Conservation (phyloP, 2,329 filamentous ascomycete species). For the Fusarium transvaalense region DNA sequence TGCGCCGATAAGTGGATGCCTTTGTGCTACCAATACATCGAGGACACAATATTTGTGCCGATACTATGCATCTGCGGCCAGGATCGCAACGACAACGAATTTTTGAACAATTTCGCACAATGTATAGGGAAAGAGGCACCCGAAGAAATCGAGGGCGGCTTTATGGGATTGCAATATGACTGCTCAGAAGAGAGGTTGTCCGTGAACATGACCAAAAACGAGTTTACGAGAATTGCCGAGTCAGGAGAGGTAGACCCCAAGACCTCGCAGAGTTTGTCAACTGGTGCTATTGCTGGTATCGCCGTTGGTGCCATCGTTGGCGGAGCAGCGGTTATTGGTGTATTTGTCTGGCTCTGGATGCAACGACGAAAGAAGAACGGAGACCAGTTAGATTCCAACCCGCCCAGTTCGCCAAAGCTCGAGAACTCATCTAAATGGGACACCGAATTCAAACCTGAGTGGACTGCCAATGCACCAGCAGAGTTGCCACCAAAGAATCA, state of each 20-base stretch:
- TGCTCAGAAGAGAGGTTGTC: not conserved
- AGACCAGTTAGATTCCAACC: not conserved
- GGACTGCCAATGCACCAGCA: not conserved
- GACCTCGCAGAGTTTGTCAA: not conserved
- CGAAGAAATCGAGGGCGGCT: not conserved
- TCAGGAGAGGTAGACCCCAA: not conserved
- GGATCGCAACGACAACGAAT: fast-evolving
- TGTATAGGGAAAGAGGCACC: not conserved
- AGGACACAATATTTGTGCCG: not conserved
- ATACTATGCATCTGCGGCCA: not conserved
- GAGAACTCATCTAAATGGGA: not conserved
- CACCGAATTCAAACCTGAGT: not conserved
- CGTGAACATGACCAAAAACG: not conserved
- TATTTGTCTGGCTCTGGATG: not conserved
- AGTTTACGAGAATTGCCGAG: not conserved
- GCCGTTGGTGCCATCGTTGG: not conserved
- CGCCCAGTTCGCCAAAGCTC: not conserved
- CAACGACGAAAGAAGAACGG: not conserved
- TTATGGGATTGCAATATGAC: not conserved
- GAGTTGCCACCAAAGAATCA: not conserved
- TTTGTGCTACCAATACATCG: not conserved
- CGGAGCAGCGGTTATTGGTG: not conserved
- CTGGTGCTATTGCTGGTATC: not conserved
- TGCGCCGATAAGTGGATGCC: not conserved
- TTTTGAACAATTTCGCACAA: not conserved